Percentiles rank a stretch among this genome's conserved stretches.
Evolutionary conservation across 2,329 filamentous ascomycete species (phyloP).

Genomic region (Colletotrichum lindemuthianum): DNA sequence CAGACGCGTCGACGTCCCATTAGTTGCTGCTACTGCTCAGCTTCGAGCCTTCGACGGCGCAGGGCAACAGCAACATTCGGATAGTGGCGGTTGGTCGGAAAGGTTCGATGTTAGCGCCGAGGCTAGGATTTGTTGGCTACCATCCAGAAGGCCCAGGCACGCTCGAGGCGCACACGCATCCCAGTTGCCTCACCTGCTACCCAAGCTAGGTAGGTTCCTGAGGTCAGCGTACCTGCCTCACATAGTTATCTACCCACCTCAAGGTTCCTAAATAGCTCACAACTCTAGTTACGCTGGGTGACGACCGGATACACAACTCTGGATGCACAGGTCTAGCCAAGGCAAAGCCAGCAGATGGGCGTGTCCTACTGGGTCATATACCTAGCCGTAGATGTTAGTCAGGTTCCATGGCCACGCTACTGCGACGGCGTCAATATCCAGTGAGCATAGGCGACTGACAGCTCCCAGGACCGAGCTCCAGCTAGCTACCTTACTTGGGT

Average conservation of each 20-base stretch:
- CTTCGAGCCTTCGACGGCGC: background rate
- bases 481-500: background rate
- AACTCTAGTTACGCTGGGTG: too few relatives aligned
- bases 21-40: constrained; percentile 1
- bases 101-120: constrained; percentile 25
- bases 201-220: too few relatives aligned
- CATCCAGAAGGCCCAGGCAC: constrained; percentile 22
- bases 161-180: constrained; percentile 13
- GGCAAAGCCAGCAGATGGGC: too few relatives aligned
- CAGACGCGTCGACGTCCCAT: constrained; percentile 18
- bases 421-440: constrained; percentile 8
- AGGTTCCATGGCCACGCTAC: too few relatives aligned
- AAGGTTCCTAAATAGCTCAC: too few relatives aligned
- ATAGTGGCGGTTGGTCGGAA: constrained; percentile 21
- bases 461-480: constrained; percentile 1
- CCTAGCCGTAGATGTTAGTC: too few relatives aligned
- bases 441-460: background rate
- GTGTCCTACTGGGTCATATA: too few relatives aligned
- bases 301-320: too few relatives aligned
- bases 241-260: too few relatives aligned
- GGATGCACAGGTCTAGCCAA: too few relatives aligned
- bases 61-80: background rate
- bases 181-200: background rate
- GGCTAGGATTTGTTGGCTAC: constrained; percentile 19
- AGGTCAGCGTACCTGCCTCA: too few relatives aligned